Evolutionary conservation across 352 stramenopile species (phyloP).

Genomic region (Lagenidium giganteum): DNA sequence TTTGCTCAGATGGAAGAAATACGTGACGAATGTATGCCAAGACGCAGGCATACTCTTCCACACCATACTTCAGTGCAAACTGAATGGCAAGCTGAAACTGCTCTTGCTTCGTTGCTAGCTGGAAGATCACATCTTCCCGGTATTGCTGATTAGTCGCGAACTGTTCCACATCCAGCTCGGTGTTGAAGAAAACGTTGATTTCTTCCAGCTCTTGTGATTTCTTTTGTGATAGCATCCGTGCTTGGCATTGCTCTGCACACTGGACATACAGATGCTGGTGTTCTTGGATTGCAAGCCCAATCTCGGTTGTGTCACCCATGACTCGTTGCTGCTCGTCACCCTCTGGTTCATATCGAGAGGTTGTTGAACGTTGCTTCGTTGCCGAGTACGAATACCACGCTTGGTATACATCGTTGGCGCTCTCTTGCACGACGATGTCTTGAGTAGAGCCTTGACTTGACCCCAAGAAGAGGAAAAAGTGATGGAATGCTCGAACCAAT

Average conservation of each 20-base stretch:
- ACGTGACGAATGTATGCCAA: constrained; percentile 54
- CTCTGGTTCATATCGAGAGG: not conserved
- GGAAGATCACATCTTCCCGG: constrained; percentile 34
- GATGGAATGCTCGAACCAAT: no score
- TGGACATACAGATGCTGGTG: constrained; percentile 12
- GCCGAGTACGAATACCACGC: constrained; percentile 1
- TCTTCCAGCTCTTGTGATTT: constrained; percentile 55
- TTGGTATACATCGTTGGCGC: not conserved
- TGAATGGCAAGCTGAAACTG: constrained; percentile 37
- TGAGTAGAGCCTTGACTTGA: no score
- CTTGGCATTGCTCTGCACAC: constrained; percentile 44
- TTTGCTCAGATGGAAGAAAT: constrained; percentile 18
- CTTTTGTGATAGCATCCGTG: constrained; percentile 40
- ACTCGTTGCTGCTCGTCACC: constrained; percentile 2
- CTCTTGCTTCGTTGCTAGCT: constrained; percentile 48
- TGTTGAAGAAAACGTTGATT: constrained; percentile 58
- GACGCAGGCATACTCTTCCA: constrained; percentile 61
- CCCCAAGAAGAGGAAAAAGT: no score
- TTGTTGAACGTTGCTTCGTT: no score
- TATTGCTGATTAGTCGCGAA: constrained; percentile 51
- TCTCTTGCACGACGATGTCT: not conserved
- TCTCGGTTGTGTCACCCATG: not conserved
- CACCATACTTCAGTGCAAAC: constrained; percentile 60
- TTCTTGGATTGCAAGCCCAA: not conserved
- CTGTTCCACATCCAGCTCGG: constrained; percentile 44